These are phyloP conservation scores for Metarhizium humberi DNA, from an alignment of 2,329 filamentous ascomycete genomes.

Conservation along the genomic window DNA sequence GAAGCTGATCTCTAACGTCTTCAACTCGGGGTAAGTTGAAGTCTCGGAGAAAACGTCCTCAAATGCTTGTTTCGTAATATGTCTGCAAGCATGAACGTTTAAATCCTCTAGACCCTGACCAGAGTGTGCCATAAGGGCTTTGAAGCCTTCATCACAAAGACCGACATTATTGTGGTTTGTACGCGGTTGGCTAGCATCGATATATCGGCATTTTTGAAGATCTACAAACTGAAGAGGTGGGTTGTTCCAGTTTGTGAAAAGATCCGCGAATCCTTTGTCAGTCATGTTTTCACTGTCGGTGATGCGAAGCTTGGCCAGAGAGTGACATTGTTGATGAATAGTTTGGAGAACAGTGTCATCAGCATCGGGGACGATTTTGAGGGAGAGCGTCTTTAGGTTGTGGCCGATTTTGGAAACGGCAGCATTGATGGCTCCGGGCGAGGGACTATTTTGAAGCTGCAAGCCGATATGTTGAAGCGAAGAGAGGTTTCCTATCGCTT, in stretches of 20 bases:
- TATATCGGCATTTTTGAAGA: conserved; percentile 65
- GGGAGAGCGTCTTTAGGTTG: conserved; percentile 65
- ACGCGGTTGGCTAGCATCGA: conserved; percentile 62
- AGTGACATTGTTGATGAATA: conserved; percentile 60
- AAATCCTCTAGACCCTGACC: conserved; percentile 55
- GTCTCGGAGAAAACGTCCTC: conserved; percentile 59
- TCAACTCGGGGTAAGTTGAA: conserved; percentile 56
- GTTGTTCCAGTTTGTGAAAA: conserved; percentile 74
- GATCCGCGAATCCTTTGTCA: conserved; percentile 59
- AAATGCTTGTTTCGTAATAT: conserved; percentile 66
- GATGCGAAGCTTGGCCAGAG: conserved; percentile 69
- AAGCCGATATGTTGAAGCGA: conserved; percentile 68
- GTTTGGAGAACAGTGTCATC: conserved; percentile 62
- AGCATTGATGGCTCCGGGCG: conserved; percentile 47
- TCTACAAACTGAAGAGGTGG: conserved; percentile 62
- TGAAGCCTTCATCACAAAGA: conserved; percentile 66
- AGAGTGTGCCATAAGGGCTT: conserved; percentile 77
- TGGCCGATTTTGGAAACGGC: conserved; percentile 55
- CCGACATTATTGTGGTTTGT: conserved; percentile 59
- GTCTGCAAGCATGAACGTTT: conserved; percentile 75
- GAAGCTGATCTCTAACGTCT: conserved; percentile 70
- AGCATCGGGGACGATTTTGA: conserved; percentile 57
- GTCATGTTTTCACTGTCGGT: conserved; percentile 68
- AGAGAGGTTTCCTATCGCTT: conserved; percentile 51
- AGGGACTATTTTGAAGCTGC: conserved; percentile 49